These are phyloP conservation scores for Talaromyces ruber DNA, from an alignment of 495 filamentous ascomycete species.

Conservation along the genomic window DNA sequence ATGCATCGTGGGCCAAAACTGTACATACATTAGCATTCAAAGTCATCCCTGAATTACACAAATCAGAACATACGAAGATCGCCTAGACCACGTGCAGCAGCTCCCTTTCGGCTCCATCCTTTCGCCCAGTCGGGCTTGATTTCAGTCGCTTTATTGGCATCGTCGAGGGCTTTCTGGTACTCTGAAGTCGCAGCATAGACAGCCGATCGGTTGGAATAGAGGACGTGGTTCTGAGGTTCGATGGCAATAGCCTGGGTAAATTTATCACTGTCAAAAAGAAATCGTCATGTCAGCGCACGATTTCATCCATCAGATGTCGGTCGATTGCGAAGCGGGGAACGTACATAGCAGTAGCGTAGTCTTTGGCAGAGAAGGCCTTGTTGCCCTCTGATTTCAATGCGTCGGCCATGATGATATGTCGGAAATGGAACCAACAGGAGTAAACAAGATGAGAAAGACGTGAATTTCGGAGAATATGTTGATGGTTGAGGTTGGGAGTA, in stretches of 20 bases:
- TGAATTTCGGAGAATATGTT: background rate
- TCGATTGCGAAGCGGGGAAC: slow-evolving; percentile 18
- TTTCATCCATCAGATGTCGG: background rate
- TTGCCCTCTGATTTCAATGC: slow-evolving; percentile 92
- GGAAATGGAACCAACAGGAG: background rate
- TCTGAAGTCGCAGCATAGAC: slow-evolving; percentile 89
- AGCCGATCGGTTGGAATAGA: slow-evolving; percentile 95
- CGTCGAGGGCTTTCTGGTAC: slow-evolving; percentile 73
- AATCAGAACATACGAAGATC: slow-evolving; percentile 54
- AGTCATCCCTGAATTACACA: background rate
- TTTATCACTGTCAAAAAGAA: slow-evolving; percentile 57
- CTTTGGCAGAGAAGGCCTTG: slow-evolving; percentile 93
- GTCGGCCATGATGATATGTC: slow-evolving; percentile 38
- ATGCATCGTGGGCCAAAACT: slow-evolving; percentile 79
- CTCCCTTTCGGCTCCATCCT: slow-evolving; percentile 86
- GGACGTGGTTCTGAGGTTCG: slow-evolving; percentile 82
- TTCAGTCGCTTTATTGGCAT: slow-evolving; percentile 87
- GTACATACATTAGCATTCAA: slow-evolving; percentile 8
- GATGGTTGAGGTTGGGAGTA: background rate
- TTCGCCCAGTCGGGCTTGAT: slow-evolving; percentile 98
- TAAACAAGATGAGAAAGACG: background rate
- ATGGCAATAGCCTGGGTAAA: slow-evolving; percentile 91
- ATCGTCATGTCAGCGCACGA: background rate
- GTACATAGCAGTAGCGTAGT: slow-evolving; percentile 93
- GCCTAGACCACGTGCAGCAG: slow-evolving; percentile 77